Base-by-base conservation (phyloP, 257 asterid genomes). In the Scutellaria barbata region DNA sequence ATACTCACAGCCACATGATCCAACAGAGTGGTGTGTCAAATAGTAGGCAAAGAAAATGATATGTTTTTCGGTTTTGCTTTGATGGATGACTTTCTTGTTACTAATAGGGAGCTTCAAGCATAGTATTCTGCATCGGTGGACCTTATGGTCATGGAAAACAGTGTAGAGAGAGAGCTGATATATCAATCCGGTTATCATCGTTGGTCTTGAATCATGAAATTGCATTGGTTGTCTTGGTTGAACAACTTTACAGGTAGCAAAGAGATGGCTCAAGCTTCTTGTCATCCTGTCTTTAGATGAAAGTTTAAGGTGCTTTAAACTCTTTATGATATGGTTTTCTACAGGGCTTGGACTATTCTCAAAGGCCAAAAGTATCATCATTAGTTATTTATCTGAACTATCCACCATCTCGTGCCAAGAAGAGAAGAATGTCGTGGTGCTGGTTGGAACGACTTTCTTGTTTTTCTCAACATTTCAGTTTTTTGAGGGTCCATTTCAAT, bases 351-450 rank as follows among this genome's bases (percentile, higher is more conserved):
- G 98, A 93, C 96, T 30, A 93, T 93, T 76, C 92, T 93, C 63
- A 93, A 89, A 80, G 95, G 92, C 71, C 97, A 90, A 80, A 90
- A 89, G 74, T 93, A 93, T 74, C 97, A 89, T 80, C 98, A 90
- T 66, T 87, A 87, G 88, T 56, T 62, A 33, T 22, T 30, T 62
- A 30, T 43, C 48, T 41, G 46, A 22, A 22, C 54, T 57, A 30
- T 40, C 12, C 37, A 35, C 70, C 55, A 14, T 9, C 1, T 14
- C 13, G 3, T 41, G 10, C 57, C 66, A 65, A 54, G 43, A 10
- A 22, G 17, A 0, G 17, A 14, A 14, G 17, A 8, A 40, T 41
- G 68, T 39, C 2, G 41, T 52, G 2, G 10, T 66, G 53, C 58
- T 16, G 5, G 46, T 55, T 55, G n/a, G 73, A 5, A 17, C 33